These are phyloP conservation scores for Halteria grandinella DNA, from an alignment of 73 alveolate species.

Conservation along the genomic window DNA sequence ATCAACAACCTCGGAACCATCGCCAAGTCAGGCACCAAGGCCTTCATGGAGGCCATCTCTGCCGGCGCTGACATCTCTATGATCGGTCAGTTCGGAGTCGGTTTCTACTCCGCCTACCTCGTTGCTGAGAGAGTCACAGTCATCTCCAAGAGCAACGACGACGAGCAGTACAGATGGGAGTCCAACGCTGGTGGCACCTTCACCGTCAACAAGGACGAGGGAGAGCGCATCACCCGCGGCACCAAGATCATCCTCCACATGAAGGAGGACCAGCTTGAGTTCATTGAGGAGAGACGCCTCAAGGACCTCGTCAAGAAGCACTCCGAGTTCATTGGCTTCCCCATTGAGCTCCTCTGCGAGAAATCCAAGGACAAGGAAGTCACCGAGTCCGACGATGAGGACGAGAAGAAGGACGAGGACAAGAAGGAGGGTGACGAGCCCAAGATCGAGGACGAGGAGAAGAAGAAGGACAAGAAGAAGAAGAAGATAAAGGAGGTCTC, in stretches of 20 bases:
- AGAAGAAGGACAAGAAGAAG: slow-evolving; percentile 87
- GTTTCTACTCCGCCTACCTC: slow-evolving; percentile 98
- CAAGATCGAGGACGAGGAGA: slow-evolving; percentile 79
- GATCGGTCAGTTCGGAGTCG: slow-evolving; percentile 99
- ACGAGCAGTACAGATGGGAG: slow-evolving; percentile 98
- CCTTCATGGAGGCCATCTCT: slow-evolving; percentile 99
- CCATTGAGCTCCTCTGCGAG: slow-evolving; percentile 96
- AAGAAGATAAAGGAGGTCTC: slow-evolving; percentile 98
- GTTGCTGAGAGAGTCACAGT: slow-evolving; percentile 98
- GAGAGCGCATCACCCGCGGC: slow-evolving; percentile 93
- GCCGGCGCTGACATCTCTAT: slow-evolving; percentile 99
- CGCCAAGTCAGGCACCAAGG: slow-evolving; percentile 99
- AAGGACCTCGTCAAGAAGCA: slow-evolving; percentile 98
- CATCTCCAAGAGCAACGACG: slow-evolving; percentile 94
- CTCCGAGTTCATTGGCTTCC: slow-evolving; percentile 99
- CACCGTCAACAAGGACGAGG: slow-evolving; percentile 89
- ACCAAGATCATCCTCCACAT: slow-evolving; percentile 94
- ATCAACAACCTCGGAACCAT: slow-evolving; percentile 99
- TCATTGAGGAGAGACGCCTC: slow-evolving; percentile 96
- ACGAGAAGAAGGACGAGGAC: slow-evolving; percentile 84
- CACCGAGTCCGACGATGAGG: slow-evolving; percentile 97
- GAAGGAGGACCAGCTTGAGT: slow-evolving; percentile 98
- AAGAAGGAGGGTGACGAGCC: slow-evolving; percentile 83
- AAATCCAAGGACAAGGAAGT: slow-evolving; percentile 98
- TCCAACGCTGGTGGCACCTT: slow-evolving; percentile 98